Percentiles rank a stretch among this genome's conserved stretches.
Conservation (phyloP, 139 green algal genomes). For the Chlorella sp. region DNA sequence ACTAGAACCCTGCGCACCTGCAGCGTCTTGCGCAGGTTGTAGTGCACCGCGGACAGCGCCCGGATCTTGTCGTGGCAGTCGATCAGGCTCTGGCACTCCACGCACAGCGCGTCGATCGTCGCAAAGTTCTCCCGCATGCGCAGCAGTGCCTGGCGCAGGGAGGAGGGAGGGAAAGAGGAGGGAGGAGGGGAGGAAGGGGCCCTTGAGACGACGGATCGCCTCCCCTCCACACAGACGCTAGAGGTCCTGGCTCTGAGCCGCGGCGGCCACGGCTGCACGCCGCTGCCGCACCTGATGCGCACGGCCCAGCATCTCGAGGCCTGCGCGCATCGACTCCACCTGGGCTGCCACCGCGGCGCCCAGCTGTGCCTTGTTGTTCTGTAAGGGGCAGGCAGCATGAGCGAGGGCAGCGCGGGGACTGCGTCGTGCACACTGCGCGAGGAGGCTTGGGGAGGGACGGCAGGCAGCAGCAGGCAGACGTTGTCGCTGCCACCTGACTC, state of each 20-base stretch:
- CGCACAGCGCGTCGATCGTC: slow-evolving; percentile 65
- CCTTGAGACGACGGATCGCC: not conserved
- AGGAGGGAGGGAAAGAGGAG: not conserved
- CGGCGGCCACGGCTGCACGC: too few species aligned
- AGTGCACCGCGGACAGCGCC: slow-evolving; percentile 64
- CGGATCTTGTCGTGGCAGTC: slow-evolving; percentile 81
- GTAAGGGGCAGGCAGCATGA: too few species aligned
- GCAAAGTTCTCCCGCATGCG: slow-evolving; percentile 13
- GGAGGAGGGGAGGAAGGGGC: not conserved
- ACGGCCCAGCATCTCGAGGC: slow-evolving; percentile 71
- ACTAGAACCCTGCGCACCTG: too few species aligned
- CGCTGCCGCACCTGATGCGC: slow-evolving; percentile 39
- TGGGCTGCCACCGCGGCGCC: slow-evolving; percentile 57
- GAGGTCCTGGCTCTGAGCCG: not conserved
- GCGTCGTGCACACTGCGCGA: too few species aligned
- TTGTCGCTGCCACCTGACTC: not conserved
- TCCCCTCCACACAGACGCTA: not conserved
- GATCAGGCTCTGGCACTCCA: slow-evolving; percentile 71
- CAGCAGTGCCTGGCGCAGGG: slow-evolving; percentile 18
- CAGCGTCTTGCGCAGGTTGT: slow-evolving; percentile 73
- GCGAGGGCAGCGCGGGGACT: too few species aligned
- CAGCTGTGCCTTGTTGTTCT: slow-evolving; percentile 55
- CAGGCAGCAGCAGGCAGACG: not conserved
- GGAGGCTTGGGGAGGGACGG: not conserved
- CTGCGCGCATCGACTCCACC: slow-evolving; percentile 59